Percentiles rank a stretch among this genome's conserved stretches.
phyloP scores from a whole-genome alignment of 192 early-diverging fungal genomes.

The Funneliformis mosseae region DNA sequence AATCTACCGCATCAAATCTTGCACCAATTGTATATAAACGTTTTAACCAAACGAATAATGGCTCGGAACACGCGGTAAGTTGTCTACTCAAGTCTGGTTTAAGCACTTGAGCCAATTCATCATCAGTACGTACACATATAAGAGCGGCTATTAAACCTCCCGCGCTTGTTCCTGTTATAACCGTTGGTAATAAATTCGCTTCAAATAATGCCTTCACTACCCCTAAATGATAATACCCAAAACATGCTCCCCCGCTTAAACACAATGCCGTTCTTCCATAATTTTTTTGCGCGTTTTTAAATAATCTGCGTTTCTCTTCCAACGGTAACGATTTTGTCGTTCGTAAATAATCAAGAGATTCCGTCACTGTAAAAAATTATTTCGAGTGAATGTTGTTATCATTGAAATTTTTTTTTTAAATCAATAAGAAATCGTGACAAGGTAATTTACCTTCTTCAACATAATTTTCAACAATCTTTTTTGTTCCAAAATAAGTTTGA shows the following conservation, averaged over 20 bases:
- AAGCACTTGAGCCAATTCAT: conserved; percentile 60
- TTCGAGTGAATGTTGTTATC: too few relatives aligned
- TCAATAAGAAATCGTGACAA: background rate
- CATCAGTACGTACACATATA: conserved; percentile 70
- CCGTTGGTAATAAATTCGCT: conserved; percentile 64
- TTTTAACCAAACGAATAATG: conserved; percentile 43
- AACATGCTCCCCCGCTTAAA: conserved; percentile 75
- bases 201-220: conserved; percentile 74
- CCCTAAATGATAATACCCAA: conserved; percentile 72
- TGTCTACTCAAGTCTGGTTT: conserved; percentile 51
- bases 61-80: conserved; percentile 58
- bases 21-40: conserved; percentile 50
- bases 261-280: conserved; percentile 80
- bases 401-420: too few relatives aligned
- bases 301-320: conserved; percentile 65
- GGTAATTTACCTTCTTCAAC: conserved; percentile 58
- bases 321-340: conserved; percentile 41
- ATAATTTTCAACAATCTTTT: conserved; percentile 68
- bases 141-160: conserved; percentile 66
- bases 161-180: conserved; percentile 81
- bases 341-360: conserved; percentile 46
- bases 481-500: conserved; percentile 75
- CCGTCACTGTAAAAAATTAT: conserved; percentile 39
- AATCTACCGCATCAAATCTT: conserved; percentile 63
- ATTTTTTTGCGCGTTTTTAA: conserved; percentile 61